Evolutionary conservation across 495 filamentous ascomycete species (phyloP), one percentile per base, ranked within the genome.

Genomic region (Xylaria grammica): DNA sequence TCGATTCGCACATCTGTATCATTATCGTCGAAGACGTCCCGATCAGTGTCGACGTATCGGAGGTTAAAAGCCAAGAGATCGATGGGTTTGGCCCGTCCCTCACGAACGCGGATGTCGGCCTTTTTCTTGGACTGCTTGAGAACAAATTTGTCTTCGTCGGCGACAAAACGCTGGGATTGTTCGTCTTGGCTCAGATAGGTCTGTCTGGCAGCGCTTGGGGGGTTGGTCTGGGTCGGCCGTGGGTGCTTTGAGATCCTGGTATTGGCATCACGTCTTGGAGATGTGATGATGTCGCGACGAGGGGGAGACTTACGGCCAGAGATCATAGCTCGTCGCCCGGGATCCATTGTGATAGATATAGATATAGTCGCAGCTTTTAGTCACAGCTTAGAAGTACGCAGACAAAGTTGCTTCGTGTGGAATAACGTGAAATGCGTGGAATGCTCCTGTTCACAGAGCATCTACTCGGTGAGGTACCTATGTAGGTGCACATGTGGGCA

Each of bases 51-150:
- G 55, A 97, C 89, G 50, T 94, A 88, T 52, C 92, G 88, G 42
- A 99, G 77, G 58, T 89, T 96, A 60, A 97, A 94, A 0, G 96
- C 93, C 44, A 99, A 85, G 87, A 92, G 96, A 79, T 99, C 95
- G 74, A 98, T 94, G 13, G 94, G 91, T 74, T 91, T 93, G 54
- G 94, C 94, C 62, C 95, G 87, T 15, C 90, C 91, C 75, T 96
- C 94, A 66, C 93, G 91, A n/a, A 98, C 93, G 6, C 95, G 89
- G 61, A 99, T 96, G 69, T 93, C 91, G 40, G 95, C 94, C 81
- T 97, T 98, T 81, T 96, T 98, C 80, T 97, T 98, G 27, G 95
- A 90, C 75, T 99, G 95, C 75, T 94, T 93, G 66, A 99, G 81
- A 22, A 99, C 95, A 71, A 99, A 99, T 57, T 90, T 86, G 78